Evolutionary conservation across 2,329 filamentous ascomycete species (phyloP).

Genomic region (Orbilia oligospora): DNA sequence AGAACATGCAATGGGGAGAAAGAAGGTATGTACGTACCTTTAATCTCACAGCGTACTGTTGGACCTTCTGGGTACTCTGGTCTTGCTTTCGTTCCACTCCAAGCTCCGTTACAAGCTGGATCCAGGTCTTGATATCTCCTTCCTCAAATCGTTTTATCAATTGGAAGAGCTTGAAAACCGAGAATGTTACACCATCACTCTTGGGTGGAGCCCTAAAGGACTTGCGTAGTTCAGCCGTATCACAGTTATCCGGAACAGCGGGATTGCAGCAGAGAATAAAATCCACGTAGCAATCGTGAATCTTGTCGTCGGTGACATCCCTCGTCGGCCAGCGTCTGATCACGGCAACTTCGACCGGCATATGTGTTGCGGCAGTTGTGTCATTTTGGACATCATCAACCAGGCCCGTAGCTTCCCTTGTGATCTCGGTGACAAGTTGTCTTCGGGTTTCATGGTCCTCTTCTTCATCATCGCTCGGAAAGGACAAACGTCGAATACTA

Average conservation of each 20-base stretch:
- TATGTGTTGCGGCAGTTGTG: conserved; percentile 45
- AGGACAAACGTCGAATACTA: conserved; percentile 48
- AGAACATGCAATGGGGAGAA: not conserved
- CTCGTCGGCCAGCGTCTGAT: conserved; percentile 71
- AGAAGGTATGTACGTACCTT: conserved; percentile 77
- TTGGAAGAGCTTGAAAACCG: conserved; percentile 81
- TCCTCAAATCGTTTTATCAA: conserved; percentile 83
- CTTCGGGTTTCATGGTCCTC: conserved; percentile 48
- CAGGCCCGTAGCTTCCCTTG: conserved; percentile 48
- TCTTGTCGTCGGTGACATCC: conserved; percentile 77
- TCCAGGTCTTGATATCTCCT: conserved; percentile 93
- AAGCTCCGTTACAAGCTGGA: conserved; percentile 85
- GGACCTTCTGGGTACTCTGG: conserved; percentile 91
- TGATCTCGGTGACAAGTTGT: conserved; percentile 53
- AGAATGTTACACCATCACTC: conserved; percentile 89
- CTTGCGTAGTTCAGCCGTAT: conserved; percentile 79
- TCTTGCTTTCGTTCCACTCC: conserved; percentile 88
- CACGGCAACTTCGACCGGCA: conserved; percentile 1
- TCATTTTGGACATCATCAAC: conserved; percentile 53
- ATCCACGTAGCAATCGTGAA: conserved; percentile 84
- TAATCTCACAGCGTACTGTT: conserved; percentile 91
- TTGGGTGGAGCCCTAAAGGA: conserved; percentile 84
- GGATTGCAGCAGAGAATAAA: conserved; percentile 96
- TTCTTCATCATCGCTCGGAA: conserved; percentile 27
- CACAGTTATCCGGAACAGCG: conserved; percentile 77